Evolutionary conservation across 2,329 filamentous ascomycete species (phyloP).

Genomic region (Pseudogymnoascus sp.): DNA sequence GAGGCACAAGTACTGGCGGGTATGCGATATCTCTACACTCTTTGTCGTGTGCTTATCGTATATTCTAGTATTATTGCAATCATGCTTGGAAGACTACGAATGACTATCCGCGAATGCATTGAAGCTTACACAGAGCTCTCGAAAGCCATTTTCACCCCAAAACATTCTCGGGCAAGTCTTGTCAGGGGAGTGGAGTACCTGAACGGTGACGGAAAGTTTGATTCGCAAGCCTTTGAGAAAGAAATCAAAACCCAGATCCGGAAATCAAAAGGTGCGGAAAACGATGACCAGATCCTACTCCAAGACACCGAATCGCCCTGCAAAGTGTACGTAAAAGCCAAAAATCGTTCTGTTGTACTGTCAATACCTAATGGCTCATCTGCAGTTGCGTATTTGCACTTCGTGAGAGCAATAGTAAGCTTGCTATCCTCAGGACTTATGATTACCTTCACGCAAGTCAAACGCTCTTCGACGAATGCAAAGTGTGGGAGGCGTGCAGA

Average conservation of each 20-base stretch:
- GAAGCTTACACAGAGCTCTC: slow-evolving; percentile 21
- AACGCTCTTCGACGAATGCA: slow-evolving; percentile 2
- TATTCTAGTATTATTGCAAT: slow-evolving; percentile 30
- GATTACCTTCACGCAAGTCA: slow-evolving; percentile 1
- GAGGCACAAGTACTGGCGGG: slow-evolving; percentile 44
- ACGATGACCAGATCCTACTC: background rate
- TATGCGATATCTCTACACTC: background rate
- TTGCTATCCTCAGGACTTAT: slow-evolving; percentile 9
- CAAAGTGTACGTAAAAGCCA: background rate
- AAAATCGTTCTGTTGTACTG: background rate
- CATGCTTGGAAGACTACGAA: slow-evolving; percentile 32
- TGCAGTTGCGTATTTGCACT: slow-evolving; percentile 13
- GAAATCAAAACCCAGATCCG: background rate
- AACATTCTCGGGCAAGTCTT: background rate
- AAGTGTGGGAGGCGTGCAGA: slow-evolving; percentile 25
- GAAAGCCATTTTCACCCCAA: slow-evolving; percentile 8
- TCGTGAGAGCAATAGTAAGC: background rate
- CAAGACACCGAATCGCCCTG: background rate
- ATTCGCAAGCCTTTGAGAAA: background rate
- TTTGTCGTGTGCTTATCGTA: background rate
- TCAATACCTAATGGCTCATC: background rate
- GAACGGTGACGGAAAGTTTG: background rate
- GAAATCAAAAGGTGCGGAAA: background rate
- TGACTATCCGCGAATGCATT: slow-evolving; percentile 30
- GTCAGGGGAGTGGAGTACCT: background rate